Base-by-base conservation (phyloP, 805 yeast species). In the Kuraishia cidri region DNA sequence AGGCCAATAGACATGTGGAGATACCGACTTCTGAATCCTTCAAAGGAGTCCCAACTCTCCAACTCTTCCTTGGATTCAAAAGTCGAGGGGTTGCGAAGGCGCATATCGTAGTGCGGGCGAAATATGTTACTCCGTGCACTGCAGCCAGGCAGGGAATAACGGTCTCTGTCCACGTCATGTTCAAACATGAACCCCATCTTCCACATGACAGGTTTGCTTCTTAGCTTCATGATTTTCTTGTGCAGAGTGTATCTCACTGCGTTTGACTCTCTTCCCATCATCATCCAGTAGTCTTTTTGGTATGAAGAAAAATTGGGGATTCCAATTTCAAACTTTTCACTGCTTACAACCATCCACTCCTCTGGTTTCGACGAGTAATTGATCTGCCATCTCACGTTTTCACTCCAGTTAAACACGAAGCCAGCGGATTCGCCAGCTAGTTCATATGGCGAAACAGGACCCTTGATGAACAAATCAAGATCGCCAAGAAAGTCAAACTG, bases 11-110 rank as follows among this genome's bases (percentile, higher is more conserved):
- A 73, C 64, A 83, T 50, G 48, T 86, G 95, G 8, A 90, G 64
- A 48, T 75, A 88, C 34, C 85, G 78, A 41, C 95, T 81, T 48
- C 97, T 62, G 62, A 77, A 92, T 0, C 80, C 85, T 10, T 54
- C 56, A 51, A 79, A 90, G 0, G 96, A 84, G 56, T 90, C 97
- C 58, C 87, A 87, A 2, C 47, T 46, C 0, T 52, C 57, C 13
- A 50, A 44, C 20, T 75, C 74, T 4, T 61, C 51, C 15, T 41
- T 35, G 20, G 21, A 15, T 18, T 75, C 61, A 27, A 56, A 63
- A n/a, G 27, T 24, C 12, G 55, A 50, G 1, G 88, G 88, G 43
- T 82, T 76, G 37, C 60, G 63, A 26, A 80, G 47, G 5, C 66
- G 49, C 8, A 80, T 61, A 3, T 75, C 68, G 45, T 72, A 75